Evolutionary conservation across 2,329 filamentous ascomycete species (phyloP), one percentile per base, ranked within the genome.

Genomic region (Diplocarpon mali): DNA sequence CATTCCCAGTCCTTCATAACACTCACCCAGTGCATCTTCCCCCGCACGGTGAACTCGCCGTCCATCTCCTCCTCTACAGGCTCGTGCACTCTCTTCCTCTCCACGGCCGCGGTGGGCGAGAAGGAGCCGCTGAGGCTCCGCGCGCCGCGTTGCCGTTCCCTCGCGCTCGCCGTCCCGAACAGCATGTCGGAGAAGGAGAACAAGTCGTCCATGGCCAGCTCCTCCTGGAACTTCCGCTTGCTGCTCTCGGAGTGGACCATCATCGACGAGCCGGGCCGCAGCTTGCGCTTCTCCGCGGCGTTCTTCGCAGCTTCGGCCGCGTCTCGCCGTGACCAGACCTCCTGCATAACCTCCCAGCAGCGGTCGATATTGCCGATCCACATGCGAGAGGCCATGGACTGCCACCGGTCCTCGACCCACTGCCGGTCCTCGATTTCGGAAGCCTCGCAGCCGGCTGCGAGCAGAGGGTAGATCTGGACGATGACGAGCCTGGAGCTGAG

Each of bases 1-100:
- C 80, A 85, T n/a, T 69, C 66, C 76, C 77, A 82, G 53, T 83
- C 79, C 50, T 72, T 73, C 80, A 84, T 84, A 35, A 85, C 78
- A 31, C 78, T 76, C 8, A 82, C 67, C 80, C 80, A 85, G 62
- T 85, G 80, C 56, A 81, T 62, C 37, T 68, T 68, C 3, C 80
- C 80, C 50, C 75, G 70, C n/a, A 84, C 76, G 2, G 78, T 82
- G 56, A 76, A 72, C 40, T 80, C 75, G 43, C 67, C 67, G 48
- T 80, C 73, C 49, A 76, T 66, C 35, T 68, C 64, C 47, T 68
- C 62, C 42, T 58, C 59, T 2, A 53, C 48, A 31, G 54, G 57
- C 16, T 58, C 59, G 45, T 50, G 46, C 9, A 56, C 51, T 24
- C 54, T 49, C 31, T 51, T 58, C 5, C 48, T 45, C 35, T 47